Evolutionary conservation across 352 stramenopile species (phyloP), one percentile per base, ranked within the genome.

Genomic region (Phytophthora foliorum): DNA sequence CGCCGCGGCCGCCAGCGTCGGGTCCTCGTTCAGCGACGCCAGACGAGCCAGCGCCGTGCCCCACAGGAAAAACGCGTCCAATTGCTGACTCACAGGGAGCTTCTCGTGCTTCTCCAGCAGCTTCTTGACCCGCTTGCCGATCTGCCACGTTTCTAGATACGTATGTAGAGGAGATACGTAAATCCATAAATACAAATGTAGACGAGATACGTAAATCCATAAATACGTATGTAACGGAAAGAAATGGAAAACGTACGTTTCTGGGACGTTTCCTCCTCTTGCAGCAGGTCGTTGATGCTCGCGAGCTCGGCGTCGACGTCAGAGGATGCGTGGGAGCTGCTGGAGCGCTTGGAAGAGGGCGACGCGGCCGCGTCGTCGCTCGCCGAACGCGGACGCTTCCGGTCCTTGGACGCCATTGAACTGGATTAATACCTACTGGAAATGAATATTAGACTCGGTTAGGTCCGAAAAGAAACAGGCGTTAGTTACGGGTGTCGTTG

Each of bases 51-150:
- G 61, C 16, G 88, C 88, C 6, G 86, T 92, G 31, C 88, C 88
- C 88, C 88, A 95, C 21, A 95, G 59, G 63, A 93, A 95, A 62
- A 84, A 89, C 27, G 86, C 86, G 57, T 95, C 87, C 41, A 93
- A 63, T 48, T 84, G 76, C 62, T 93, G 86, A 24, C 71, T 51
- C 49, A 70, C 72, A 10, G 74, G 62, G 72, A 95, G 80, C 6
- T 60, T 32, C 22, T 81, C 78, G 56, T 92, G 69, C 39, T 46
- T 67, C 55, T 95, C 88, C 61, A 95, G 78, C 46, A 94, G 69
- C 61, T 80, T 84, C 71, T 95, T 95, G 41, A 95, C 72, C 7
- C 88, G 80, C 68, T 95, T 95, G 46, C 88, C 86, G 62, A 95
- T 92, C 74, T 92, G 84, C 86, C 88, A 95, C 13, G 86, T 94